Base-by-base conservation (phyloP, 2,329 filamentous ascomycete genomes). In the Plenodomus lindquistii region DNA sequence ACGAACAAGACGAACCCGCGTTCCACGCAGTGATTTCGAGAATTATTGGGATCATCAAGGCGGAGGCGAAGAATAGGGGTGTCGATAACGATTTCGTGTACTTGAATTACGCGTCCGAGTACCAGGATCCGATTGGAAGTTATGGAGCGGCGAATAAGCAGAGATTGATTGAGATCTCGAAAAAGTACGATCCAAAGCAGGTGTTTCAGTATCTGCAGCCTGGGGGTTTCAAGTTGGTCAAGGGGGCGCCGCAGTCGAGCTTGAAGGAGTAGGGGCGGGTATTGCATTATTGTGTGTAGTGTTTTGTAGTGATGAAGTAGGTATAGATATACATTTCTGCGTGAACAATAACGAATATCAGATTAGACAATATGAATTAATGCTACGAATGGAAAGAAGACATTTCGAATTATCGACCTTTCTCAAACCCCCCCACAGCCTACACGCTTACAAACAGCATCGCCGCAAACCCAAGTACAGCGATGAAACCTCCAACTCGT, bases 151-250 rank as follows among this genome's bases (percentile, higher is more conserved):
- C 35, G 21, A 55, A 50, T 15, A 53, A 50, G n/a, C n/a, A 47
- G 10, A 58, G 57, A 8, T 43, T 78, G 49, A 54, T 58, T 34
- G 44, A 50, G 2, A 56, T 76, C 13, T 65, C 66, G 7, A 54
- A 48, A 38, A 68, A 64, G 48, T 77, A 75, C 45, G 75, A 78
- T 50, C 73, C 75, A 0, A 52, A 49, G 3, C 57, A 61, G 1
- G 63, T 77, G 2, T 77, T 73, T 47, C 71, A 76, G 57, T 67
- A 44, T 27, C 54, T 73, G 19, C 62, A 72, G 42, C 72, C 73
- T 2, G 74, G 75, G 7, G 67, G 70, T 22, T 77, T 76, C 46
- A 78, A 78, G 43, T 24, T 60, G 13, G 42, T 43, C 0, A 40
- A 40, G 17, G 49, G 45, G 16, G 48, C 44, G 15, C 49, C 46